A percentile compares a stretch with the other conserved stretches of the same genome.
phyloP scores from a whole-genome alignment of 2,329 filamentous ascomycete genomes.

The Neonectria hederae region DNA sequence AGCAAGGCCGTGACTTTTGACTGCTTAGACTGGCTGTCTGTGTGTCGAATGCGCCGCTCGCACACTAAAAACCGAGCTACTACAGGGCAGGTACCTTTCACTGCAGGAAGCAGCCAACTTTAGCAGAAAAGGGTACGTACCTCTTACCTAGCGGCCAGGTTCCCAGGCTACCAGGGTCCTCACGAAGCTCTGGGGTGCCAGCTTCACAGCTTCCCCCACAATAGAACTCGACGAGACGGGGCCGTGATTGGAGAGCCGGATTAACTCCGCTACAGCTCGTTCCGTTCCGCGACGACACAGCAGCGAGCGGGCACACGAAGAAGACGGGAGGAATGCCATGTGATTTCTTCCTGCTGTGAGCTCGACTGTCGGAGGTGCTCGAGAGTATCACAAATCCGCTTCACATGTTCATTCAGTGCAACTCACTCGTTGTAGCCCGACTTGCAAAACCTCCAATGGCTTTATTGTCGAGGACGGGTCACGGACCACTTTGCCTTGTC shows the following conservation, averaged over 20 bases:
- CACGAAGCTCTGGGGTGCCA: neutral
- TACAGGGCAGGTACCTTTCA: neutral
- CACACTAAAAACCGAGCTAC: neutral
- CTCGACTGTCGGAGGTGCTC: neutral
- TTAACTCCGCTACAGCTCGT: neutral
- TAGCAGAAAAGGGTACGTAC: neutral
- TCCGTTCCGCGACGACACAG: neutral
- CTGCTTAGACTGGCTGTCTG: conserved; percentile 4
- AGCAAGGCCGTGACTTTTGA: neutral
- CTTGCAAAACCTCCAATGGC: neutral
- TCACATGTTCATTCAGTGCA: neutral
- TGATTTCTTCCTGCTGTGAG: neutral
- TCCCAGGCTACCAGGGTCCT: neutral
- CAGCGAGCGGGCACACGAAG: neutral
- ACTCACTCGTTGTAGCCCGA: neutral
- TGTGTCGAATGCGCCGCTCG: neutral
- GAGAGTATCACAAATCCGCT: neutral
- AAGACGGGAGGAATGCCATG: neutral
- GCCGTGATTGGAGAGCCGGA: conserved; percentile 9
- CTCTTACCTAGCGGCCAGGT: no score
- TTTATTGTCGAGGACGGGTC: neutral
- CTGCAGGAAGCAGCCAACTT: no score
- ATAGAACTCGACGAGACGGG: neutral
- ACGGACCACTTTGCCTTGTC: neutral
- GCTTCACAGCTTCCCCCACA: neutral